A percentile compares a stretch with the other conserved stretches of the same genome.
Evolutionary conservation across 2,329 filamentous ascomycete genomes (phyloP).

Genomic region (Pyrenophora graminea): DNA sequence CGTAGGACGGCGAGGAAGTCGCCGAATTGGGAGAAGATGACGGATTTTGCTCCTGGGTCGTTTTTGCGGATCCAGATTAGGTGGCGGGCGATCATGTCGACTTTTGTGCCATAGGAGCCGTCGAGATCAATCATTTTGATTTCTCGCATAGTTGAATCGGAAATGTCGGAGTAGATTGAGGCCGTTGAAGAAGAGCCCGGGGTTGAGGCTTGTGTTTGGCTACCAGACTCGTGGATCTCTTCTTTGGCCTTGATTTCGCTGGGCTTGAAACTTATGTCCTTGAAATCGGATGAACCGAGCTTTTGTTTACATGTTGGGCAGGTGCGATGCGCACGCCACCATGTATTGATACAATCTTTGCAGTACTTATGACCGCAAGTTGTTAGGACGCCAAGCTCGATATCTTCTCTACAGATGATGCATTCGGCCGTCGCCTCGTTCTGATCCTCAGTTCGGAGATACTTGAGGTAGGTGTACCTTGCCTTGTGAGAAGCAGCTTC

Average conservation of each 20-base stretch:
- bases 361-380: constrained; percentile 88
- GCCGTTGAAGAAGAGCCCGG: constrained; percentile 29
- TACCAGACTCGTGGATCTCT: constrained; percentile 48
- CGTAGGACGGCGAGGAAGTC: constrained; percentile 78
- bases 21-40: constrained; percentile 91
- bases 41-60: constrained; percentile 85
- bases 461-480: constrained; percentile 75
- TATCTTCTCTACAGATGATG: constrained; percentile 79
- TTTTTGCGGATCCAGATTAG: constrained; percentile 81
- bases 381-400: constrained; percentile 80
- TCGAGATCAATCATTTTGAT: constrained; percentile 81
- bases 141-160: constrained; percentile 69
- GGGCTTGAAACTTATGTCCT: constrained; percentile 83
- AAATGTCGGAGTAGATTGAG: constrained; percentile 80
- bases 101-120: constrained; percentile 81
- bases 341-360: constrained; percentile 79
- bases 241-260: constrained; percentile 71
- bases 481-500: constrained; percentile 68
- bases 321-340: constrained; percentile 74
- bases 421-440: constrained; percentile 67
- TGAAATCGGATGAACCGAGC: constrained; percentile 69
- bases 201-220: constrained; percentile 32
- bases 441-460: constrained; percentile 65
- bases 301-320: constrained; percentile 84
- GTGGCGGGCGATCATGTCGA: constrained; percentile 74